Conservation (phyloP, 2,329 filamentous ascomycete genomes). For the Penicillium sp. region DNA sequence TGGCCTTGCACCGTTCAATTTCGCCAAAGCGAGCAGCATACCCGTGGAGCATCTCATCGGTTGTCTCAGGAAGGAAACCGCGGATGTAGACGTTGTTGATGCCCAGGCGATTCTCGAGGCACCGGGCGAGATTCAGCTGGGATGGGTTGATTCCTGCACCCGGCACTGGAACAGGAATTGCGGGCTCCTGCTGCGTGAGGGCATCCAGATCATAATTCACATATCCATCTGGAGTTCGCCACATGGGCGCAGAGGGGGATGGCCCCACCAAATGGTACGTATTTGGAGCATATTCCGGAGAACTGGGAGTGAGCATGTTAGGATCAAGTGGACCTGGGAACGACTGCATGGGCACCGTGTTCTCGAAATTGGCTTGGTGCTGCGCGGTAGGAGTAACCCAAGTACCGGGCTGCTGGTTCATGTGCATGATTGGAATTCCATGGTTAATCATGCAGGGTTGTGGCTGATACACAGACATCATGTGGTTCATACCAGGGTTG, state of each 20-base stretch:
- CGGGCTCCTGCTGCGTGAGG: slow-evolving; percentile 72
- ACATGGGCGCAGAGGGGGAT: slow-evolving; percentile 46
- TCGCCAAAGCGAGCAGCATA: slow-evolving; percentile 88
- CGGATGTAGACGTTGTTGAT: slow-evolving; percentile 99
- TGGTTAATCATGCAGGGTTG: slow-evolving; percentile 39
- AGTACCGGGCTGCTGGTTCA: slow-evolving; percentile 40
- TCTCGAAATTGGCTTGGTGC: slow-evolving; percentile 60
- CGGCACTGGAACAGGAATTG: slow-evolving; percentile 84
- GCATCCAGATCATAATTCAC: slow-evolving; percentile 60
- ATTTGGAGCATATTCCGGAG: slow-evolving; percentile 51
- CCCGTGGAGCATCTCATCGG: slow-evolving; percentile 80
- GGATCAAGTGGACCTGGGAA: slow-evolving; percentile 57
- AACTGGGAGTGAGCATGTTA: slow-evolving; percentile 60
- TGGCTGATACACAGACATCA: slow-evolving; percentile 37
- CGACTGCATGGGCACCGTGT: slow-evolving; percentile 61
- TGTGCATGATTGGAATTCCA: slow-evolving; percentile 40
- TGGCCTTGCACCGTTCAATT: slow-evolving; percentile 96
- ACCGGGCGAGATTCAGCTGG: slow-evolving; percentile 90
- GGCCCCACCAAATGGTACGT: slow-evolving; percentile 62
- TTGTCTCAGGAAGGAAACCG: slow-evolving; percentile 91
- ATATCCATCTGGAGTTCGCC: slow-evolving; percentile 50
- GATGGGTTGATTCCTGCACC: slow-evolving; percentile 79
- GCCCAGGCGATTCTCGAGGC: slow-evolving; percentile 88
- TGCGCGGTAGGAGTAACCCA: slow-evolving; percentile 48
- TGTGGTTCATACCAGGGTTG: slow-evolving; percentile 31